Evolutionary conservation across 2,329 filamentous ascomycete genomes (phyloP), one percentile per base, ranked within the genome.

Genomic region (Clarireedia homoeocarpa): DNA sequence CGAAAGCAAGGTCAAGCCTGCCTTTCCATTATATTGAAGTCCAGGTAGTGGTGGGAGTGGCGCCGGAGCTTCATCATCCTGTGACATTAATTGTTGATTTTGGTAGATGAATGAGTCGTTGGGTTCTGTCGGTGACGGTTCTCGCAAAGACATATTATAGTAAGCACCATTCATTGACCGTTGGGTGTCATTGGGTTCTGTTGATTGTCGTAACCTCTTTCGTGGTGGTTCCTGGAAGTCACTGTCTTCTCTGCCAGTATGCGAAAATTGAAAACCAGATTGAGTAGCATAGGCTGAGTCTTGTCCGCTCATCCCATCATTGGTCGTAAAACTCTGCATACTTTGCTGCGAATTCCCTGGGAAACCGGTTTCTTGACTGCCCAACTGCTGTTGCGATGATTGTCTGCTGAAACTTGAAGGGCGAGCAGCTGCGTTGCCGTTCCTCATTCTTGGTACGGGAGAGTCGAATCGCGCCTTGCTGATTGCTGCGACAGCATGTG

Each of bases 391-490:
- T 62, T 89, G 85, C 2, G 85, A 87, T 4, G 85, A 87, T 3
- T 88, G 85, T 55, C 87, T 81, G 67, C 83, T 85, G 63, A 88
- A 87, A 63, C 85, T 84, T 39, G 84, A 79, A 0, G 86, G 82
- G 44, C 85, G 79, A 24, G 84, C 80, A 2, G 82, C 82, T 7
- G 84, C 83, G 62, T 81, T 84, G 34, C 72, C 72, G 17, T 76
- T 75, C 48, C 81, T 80, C 56, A 74, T 77, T 58, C 88, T 78
- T 4, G 87, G 87, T 6, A 81, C 86, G 1, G 91, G 91, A 2
- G 91, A 96, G 69, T 96, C 91, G 65, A 96, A 87, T 12, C 92
- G 83, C 15, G 94, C 92, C 74, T 97, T 96, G 80, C 89, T 96
- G 71, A 99, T 95, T 57, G 94, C 92, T 59, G 91, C 91, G 56